Evolutionary conservation across 2,329 filamentous ascomycete species (phyloP).

Genomic region (Trichoderma asperellum): DNA sequence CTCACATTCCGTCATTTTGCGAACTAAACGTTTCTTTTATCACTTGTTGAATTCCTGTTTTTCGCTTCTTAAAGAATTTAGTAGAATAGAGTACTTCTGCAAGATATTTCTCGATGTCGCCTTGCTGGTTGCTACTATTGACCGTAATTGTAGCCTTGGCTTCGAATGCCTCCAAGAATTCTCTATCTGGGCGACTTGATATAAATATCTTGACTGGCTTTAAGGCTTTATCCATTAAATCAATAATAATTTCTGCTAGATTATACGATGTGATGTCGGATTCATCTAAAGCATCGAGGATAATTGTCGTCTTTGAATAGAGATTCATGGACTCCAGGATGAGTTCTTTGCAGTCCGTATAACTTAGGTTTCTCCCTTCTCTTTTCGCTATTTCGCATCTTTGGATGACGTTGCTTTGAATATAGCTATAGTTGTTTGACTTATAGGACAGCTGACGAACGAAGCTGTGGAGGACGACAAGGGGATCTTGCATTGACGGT

Average conservation of each 20-base stretch:
- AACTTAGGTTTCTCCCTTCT: constrained; percentile 2
- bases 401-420: neutral
- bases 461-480: constrained; percentile 29
- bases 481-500: constrained; percentile 25
- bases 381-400: constrained; percentile 13
- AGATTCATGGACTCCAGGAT: constrained; percentile 26
- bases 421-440: neutral
- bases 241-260: constrained; percentile 28
- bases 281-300: constrained; percentile 32
- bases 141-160: constrained; percentile 25
- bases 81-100: constrained; percentile 10
- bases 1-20: constrained; percentile 10
- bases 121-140: constrained; percentile 28
- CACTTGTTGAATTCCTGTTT: neutral
- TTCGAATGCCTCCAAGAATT: constrained; percentile 25
- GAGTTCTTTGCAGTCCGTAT: constrained; percentile 28
- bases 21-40: constrained; percentile 5
- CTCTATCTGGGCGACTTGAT: constrained; percentile 30
- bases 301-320: constrained; percentile 28
- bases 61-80: neutral
- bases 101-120: constrained; percentile 33
- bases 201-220: constrained; percentile 32
- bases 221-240: constrained; percentile 4
- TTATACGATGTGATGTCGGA: constrained; percentile 24
- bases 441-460: constrained; percentile 30